Evolutionary conservation across 163 green algal species (phyloP).

Genomic region (Volvox carteri): DNA sequence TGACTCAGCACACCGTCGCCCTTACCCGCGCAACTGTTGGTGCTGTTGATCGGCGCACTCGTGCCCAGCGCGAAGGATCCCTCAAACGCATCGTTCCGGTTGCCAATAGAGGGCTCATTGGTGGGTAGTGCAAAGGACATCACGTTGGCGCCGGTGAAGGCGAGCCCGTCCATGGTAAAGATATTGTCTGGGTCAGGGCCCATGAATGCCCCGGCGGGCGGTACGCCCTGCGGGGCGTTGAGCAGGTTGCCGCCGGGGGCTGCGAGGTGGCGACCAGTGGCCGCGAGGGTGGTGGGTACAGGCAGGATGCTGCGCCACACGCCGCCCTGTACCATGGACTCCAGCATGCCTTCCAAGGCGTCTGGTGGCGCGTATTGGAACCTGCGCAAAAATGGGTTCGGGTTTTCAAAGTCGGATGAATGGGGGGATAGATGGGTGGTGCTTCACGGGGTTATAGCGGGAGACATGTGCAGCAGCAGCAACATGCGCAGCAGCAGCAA

Average conservation of each 20-base stretch:
- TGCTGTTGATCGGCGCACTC: neutral
- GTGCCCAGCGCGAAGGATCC: conserved; percentile 22
- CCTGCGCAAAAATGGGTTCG: no score
- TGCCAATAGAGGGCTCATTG: neutral
- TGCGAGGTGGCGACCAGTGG: neutral
- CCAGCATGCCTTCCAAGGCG: conserved; percentile 37
- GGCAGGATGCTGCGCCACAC: conserved; percentile 42
- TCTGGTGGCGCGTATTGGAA: conserved; percentile 3
- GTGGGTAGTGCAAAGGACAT: neutral
- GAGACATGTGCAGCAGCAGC: no score
- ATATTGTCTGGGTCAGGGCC: neutral
- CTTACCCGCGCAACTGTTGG: neutral
- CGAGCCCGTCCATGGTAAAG: conserved; percentile 18
- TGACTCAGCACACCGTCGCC: neutral
- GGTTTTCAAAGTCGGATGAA: no score
- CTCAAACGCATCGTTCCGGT: neutral
- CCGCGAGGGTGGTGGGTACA: neutral
- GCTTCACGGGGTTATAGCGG: no score
- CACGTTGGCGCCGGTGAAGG: neutral
- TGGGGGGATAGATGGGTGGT: no score
- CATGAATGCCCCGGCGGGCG: neutral
- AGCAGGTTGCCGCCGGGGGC: neutral
- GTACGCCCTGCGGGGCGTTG: neutral
- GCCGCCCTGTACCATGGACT: conserved; percentile 50
- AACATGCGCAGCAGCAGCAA: neutral